A percentile compares a stretch with the other conserved stretches of the same genome.
Evolutionary conservation across 805 yeast species (phyloP).

Genomic region (Metschnikowia picachoensis): DNA sequence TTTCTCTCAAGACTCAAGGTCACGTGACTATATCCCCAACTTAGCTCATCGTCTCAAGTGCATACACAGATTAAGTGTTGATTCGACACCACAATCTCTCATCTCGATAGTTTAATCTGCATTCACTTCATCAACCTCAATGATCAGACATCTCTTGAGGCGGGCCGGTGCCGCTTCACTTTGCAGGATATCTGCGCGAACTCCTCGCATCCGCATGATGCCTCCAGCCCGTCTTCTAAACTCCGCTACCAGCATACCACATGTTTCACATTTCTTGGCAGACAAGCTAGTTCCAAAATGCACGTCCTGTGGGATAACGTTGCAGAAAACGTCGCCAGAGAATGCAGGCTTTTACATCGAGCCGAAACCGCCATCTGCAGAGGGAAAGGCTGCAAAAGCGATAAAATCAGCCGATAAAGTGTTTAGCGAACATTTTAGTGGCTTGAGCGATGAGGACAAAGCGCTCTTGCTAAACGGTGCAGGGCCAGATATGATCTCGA

Average conservation of each 20-base stretch:
- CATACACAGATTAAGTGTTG: too few species aligned
- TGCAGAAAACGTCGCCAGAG: conserved; percentile 39
- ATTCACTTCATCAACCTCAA: neutral
- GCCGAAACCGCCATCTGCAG: conserved; percentile 1
- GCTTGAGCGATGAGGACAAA: conserved; percentile 26
- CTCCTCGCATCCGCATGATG: conserved; percentile 4
- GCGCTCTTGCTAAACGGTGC: conserved; percentile 23
- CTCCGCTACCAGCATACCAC: conserved; percentile 4
- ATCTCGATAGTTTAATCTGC: neutral
- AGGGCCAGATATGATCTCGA: neutral
- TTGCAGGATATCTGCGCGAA: neutral
- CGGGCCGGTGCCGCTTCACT: neutral
- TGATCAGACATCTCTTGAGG: neutral
- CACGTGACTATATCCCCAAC: neutral
- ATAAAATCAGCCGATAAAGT: conserved; percentile 21
- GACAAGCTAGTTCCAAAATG: conserved; percentile 31
- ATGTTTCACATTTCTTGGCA: conserved; percentile 13
- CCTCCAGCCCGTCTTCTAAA: conserved; percentile 4
- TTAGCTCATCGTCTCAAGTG: too few species aligned
- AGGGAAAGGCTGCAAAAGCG: neutral
- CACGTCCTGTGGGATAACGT: conserved; percentile 53
- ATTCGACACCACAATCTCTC: too few species aligned
- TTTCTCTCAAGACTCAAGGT: neutral
- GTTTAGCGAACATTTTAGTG: conserved; percentile 17
- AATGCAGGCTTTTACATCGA: conserved; percentile 43